These are phyloP conservation scores for Chalciporus sphaerocephalus DNA, from an alignment of 768 basidiomycete genomes.

Conservation along the genomic window DNA sequence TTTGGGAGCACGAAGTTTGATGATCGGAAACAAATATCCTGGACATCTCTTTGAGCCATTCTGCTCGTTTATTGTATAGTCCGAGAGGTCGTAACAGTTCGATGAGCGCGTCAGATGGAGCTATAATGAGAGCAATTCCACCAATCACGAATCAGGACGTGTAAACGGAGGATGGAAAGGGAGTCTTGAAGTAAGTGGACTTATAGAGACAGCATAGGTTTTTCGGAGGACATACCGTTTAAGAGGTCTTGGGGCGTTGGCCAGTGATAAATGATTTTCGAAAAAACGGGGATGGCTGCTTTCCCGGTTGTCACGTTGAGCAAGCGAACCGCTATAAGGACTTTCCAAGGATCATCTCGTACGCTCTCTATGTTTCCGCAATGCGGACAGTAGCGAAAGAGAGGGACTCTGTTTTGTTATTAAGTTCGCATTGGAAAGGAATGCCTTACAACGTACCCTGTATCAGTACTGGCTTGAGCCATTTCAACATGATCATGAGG, in stretches of 20 bases:
- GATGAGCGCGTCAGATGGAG: slow-evolving; percentile 40
- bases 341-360: slow-evolving; percentile 59
- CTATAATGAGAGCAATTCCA: slow-evolving; percentile 27
- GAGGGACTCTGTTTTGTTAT: neutral
- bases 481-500: slow-evolving; percentile 24
- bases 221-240: slow-evolving; percentile 39
- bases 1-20: slow-evolving; percentile 22
- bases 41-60: slow-evolving; percentile 54
- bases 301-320: slow-evolving; percentile 69
- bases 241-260: slow-evolving; percentile 52
- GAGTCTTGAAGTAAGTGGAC: neutral
- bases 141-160: neutral
- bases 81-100: slow-evolving; percentile 52
- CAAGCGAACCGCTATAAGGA: slow-evolving; percentile 61
- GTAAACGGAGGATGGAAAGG: neutral
- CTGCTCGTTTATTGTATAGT: slow-evolving; percentile 52
- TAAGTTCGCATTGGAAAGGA: neutral
- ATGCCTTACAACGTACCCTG: slow-evolving; percentile 28
- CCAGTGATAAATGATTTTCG: slow-evolving; percentile 52
- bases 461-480: slow-evolving; percentile 30
- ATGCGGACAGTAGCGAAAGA: too few species aligned
- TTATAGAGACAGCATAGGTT: too few species aligned
- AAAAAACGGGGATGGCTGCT: slow-evolving; percentile 62
- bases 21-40: slow-evolving; percentile 44
- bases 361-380: slow-evolving; percentile 40